A percentile compares a stretch with the other conserved stretches of the same genome.
Evolutionary conservation across 2,329 filamentous ascomycete species (phyloP).

Genomic region (Monilinia aucupariae): DNA sequence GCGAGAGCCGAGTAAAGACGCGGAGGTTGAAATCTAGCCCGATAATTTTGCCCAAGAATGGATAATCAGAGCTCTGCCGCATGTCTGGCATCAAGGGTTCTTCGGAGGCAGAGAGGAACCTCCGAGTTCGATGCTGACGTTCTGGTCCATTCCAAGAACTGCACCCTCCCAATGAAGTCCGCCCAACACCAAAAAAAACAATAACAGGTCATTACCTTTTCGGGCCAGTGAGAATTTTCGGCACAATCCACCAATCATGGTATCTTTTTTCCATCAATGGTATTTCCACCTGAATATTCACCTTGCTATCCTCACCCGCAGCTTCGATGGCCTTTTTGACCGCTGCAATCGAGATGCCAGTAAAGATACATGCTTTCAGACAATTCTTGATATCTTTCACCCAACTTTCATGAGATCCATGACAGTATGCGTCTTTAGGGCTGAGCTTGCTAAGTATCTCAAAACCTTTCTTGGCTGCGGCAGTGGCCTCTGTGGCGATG

Average conservation of each 20-base stretch:
- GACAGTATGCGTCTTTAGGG: conserved; percentile 49
- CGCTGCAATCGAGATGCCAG: conserved; percentile 57
- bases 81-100: neutral
- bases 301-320: conserved; percentile 27
- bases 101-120: neutral
- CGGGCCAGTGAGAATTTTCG: conserved; percentile 34
- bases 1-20: neutral
- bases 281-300: conserved; percentile 45
- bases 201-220: neutral
- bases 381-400: conserved; percentile 51
- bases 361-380: conserved; percentile 65
- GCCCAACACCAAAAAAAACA: neutral
- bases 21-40: neutral
- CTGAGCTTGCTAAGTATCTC: conserved; percentile 51
- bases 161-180: neutral
- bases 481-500: conserved; percentile 34
- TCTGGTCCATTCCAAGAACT: neutral
- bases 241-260: conserved; percentile 62
- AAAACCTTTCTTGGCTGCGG: conserved; percentile 46
- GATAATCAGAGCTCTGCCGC: neutral
- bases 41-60: neutral
- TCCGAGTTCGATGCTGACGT: neutral
- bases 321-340: conserved; percentile 51
- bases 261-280: conserved; percentile 50
- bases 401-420: conserved; percentile 58